phyloP scores from a whole-genome alignment of 225 moss, liverwort and hornwort genomes.

The Neckera pumila region DNA sequence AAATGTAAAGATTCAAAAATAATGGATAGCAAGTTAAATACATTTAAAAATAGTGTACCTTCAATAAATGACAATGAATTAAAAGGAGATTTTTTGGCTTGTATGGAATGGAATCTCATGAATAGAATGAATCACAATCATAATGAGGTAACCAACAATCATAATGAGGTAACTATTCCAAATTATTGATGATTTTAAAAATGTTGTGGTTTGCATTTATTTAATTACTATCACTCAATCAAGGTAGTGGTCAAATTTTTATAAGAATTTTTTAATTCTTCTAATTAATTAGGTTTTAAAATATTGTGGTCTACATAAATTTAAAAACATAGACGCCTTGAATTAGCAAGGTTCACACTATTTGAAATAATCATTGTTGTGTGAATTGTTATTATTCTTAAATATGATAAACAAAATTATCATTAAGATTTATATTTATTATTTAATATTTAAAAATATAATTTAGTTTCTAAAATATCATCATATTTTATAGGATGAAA shows the following conservation, averaged over 20 bases:
- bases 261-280: not conserved
- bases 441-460: accelerated
- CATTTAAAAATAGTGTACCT: not conserved
- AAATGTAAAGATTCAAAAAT: not conserved
- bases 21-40: not conserved
- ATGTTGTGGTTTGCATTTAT: not conserved
- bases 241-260: accelerated
- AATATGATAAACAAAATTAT: not conserved
- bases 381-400: not conserved
- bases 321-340: not conserved
- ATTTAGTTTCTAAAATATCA: not conserved
- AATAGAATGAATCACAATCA: not conserved
- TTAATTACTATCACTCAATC: not conserved
- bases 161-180: accelerated
- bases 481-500: not conserved
- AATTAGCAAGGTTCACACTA: accelerated
- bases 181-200: not conserved
- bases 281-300: not conserved
- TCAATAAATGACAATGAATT: not conserved
- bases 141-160: too few species aligned
- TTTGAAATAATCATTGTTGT: not conserved
- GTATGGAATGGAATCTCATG: not conserved
- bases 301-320: not conserved
- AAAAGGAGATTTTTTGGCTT: not conserved
- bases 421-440: too few species aligned